Evolutionary conservation across 2,329 filamentous ascomycete genomes (phyloP).

Genomic region (Exserohilum turcica): DNA sequence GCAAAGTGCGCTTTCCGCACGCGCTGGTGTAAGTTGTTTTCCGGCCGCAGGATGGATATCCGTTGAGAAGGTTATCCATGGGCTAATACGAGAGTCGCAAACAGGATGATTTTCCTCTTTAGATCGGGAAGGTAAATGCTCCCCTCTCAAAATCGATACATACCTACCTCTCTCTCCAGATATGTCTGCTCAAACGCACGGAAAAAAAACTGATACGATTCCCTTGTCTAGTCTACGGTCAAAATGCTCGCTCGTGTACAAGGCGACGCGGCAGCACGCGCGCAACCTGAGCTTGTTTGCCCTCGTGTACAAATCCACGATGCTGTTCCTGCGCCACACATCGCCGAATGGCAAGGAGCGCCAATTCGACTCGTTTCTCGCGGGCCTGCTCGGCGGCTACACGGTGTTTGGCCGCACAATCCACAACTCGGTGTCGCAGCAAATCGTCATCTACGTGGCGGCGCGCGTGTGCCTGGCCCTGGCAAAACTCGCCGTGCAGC

Average conservation of each 20-base stretch:
- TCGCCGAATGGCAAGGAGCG: conserved; percentile 61
- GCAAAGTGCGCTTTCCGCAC: conserved; percentile 97
- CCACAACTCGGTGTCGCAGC: conserved; percentile 84
- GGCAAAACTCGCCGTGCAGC: conserved; percentile 80
- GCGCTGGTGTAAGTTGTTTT: conserved; percentile 72
- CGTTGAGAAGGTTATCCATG: background rate
- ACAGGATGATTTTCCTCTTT: conserved; percentile 94
- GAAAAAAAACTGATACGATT: conserved; percentile 13
- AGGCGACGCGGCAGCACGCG: conserved; percentile 88
- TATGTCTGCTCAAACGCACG: no score
- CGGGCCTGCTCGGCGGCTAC: conserved; percentile 88
- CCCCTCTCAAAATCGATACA: background rate
- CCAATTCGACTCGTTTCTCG: conserved; percentile 81
- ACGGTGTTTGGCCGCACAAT: conserved; percentile 83
- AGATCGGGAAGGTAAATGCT: conserved; percentile 75
- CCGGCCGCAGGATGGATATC: background rate
- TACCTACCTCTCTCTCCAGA: no score
- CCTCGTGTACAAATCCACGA: conserved; percentile 82
- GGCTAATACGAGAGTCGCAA: conserved; percentile 4
- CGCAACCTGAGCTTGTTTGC: conserved; percentile 91
- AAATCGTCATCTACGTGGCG: conserved; percentile 98
- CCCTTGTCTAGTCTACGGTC: conserved; percentile 63
- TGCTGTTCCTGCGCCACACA: conserved; percentile 72
- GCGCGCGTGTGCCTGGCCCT: conserved; percentile 85
- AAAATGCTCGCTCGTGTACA: conserved; percentile 77